Evolutionary conservation across 805 yeast species (phyloP).

Genomic region (Starmera caribaea): DNA sequence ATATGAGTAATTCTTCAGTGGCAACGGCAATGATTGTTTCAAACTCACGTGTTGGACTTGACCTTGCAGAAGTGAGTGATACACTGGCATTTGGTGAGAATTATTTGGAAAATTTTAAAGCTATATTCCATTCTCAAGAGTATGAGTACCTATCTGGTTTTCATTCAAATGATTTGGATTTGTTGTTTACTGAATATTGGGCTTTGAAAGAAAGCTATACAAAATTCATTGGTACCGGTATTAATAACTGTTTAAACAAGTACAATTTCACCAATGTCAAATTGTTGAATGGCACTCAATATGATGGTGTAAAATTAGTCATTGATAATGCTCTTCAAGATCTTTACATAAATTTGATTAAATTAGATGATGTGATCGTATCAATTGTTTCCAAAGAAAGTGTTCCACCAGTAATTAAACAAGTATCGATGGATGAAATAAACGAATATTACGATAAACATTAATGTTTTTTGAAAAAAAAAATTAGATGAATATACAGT

Average conservation of each 20-base stretch:
- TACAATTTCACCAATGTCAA: constrained; percentile 19
- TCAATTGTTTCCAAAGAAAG: too few relatives aligned
- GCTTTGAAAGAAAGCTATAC: constrained; percentile 72
- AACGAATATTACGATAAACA: too few relatives aligned
- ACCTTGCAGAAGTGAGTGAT: constrained; percentile 30
- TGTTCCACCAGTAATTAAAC: too few relatives aligned
- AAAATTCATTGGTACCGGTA: constrained; percentile 57
- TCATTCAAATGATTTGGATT: constrained; percentile 9
- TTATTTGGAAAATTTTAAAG: constrained; percentile 29
- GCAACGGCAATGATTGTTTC: constrained; percentile 35
- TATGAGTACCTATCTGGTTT: constrained; percentile 18
- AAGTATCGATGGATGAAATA: too few relatives aligned
- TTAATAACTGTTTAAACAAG: constrained; percentile 24
- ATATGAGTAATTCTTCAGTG: constrained; percentile 49
- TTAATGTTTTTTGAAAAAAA: too few relatives aligned
- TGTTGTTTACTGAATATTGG: constrained; percentile 55
- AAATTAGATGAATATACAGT: too few relatives aligned
- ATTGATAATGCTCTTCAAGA: background rate
- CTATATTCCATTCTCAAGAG: constrained; percentile 33
- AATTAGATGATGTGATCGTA: too few relatives aligned
- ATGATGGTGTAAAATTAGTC: background rate
- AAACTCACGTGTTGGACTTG: constrained; percentile 30
- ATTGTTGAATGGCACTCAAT: background rate
- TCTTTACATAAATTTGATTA: too few relatives aligned
- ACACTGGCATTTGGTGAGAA: constrained; percentile 15